Conservation (phyloP, 257 asterid species). For the Scutellaria galericulata region DNA sequence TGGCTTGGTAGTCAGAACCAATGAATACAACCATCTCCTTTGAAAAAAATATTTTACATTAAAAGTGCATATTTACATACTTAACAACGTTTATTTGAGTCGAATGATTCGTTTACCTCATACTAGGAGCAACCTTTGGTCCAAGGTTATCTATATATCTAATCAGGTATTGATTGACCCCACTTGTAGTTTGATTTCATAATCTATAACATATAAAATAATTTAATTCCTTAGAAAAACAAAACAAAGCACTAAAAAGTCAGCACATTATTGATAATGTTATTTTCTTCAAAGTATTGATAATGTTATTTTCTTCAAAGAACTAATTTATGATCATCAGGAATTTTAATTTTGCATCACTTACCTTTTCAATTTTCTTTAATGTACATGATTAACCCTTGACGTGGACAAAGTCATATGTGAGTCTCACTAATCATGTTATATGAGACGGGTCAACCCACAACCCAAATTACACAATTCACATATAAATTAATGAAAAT, state of each 20-base stretch:
- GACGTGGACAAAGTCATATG: slow-evolving; percentile 5
- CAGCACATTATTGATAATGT: slow-evolving; percentile 1
- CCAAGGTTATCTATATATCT: background rate
- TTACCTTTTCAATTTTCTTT: background rate
- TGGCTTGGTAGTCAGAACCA: no score
- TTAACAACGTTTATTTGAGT: no score
- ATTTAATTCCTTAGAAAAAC: background rate
- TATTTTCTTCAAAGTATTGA: slow-evolving; percentile 9
- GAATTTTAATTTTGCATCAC: background rate
- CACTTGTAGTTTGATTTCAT: background rate
- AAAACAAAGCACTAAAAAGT: background rate
- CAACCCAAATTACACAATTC: no score
- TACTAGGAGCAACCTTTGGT: no score
- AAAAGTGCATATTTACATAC: no score
- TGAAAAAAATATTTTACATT: no score
- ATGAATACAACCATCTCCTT: no score
- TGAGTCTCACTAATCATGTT: no score
- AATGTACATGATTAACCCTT: background rate
- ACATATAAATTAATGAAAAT: no score
- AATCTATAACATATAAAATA: background rate
- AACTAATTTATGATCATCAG: background rate
- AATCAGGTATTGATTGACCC: background rate
- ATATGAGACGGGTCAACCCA: no score
- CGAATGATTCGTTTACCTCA: no score
- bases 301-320: slow-evolving; percentile 7